Percentiles rank a stretch among this genome's conserved stretches.
phyloP scores from a whole-genome alignment of 257 asterid genomes.

The Misopates orontium region DNA sequence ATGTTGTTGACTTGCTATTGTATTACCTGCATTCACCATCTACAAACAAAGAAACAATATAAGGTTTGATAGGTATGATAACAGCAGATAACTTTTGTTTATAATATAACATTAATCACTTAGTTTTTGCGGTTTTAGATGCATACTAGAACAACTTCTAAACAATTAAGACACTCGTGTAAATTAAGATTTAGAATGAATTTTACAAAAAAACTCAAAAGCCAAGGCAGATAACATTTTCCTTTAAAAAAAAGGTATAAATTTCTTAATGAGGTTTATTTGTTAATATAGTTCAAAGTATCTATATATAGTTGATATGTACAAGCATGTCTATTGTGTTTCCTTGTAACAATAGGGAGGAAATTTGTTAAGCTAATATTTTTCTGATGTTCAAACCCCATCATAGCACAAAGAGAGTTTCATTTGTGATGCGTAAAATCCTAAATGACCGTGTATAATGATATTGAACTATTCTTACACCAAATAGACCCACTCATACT shows the following conservation, averaged over 20 bases:
- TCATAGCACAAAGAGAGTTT: not conserved
- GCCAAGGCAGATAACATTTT: not conserved
- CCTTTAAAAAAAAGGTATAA: not conserved
- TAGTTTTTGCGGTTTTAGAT: not conserved
- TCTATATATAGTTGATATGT: not conserved
- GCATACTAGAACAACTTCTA: not conserved
- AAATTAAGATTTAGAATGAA: not conserved
- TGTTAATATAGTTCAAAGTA: not conserved
- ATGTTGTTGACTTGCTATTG: too few relatives aligned
- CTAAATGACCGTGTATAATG: constrained; percentile 7
- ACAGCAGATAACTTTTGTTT: too few relatives aligned
- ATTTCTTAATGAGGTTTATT: not conserved
- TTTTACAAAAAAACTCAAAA: not conserved
- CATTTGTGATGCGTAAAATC: not conserved
- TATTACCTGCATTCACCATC: too few relatives aligned
- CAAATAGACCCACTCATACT: not conserved
- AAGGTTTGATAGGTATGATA: too few relatives aligned
- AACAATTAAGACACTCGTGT: not conserved
- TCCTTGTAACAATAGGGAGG: too few relatives aligned
- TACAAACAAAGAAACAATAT: too few relatives aligned
- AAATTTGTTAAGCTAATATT: not conserved
- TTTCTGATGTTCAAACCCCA: not conserved
- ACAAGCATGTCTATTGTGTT: not conserved
- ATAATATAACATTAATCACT: too few relatives aligned
- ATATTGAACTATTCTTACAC: not conserved